These are phyloP conservation scores for Erodium texanum DNA, from an alignment of 441 rosid species.

Conservation along the genomic window DNA sequence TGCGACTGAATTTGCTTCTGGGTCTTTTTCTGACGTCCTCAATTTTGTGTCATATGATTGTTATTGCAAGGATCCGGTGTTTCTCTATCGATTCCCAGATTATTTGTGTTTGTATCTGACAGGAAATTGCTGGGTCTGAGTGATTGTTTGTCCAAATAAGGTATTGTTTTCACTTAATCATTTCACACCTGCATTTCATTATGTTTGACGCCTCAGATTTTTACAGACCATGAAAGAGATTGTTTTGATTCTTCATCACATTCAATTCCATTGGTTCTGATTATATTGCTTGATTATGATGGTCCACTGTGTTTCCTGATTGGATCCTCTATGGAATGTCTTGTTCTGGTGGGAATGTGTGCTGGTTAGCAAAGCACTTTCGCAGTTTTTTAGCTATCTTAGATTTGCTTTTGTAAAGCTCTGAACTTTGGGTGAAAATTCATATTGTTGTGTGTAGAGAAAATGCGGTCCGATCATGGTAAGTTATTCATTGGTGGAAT, in stretches of 20 bases:
- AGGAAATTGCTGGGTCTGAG: slow-evolving; percentile 15
- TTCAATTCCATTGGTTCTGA: neutral
- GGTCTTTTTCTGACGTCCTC: neutral
- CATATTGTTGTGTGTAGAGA: slow-evolving; percentile 24
- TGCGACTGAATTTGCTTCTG: slow-evolving; percentile 16
- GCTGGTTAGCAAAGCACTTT: slow-evolving; percentile 2
- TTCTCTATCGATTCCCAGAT: slow-evolving; percentile 28
- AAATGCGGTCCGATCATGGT: slow-evolving; percentile 81
- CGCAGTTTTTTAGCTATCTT: slow-evolving; percentile 8
- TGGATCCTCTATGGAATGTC: slow-evolving; percentile 6
- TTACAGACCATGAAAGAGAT: neutral
- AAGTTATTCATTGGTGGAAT: slow-evolving; percentile 94
- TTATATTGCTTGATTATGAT: neutral
- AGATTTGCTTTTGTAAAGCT: slow-evolving; percentile 15
- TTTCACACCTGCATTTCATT: slow-evolving; percentile 10
- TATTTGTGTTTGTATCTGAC: slow-evolving; percentile 14
- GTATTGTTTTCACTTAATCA: slow-evolving; percentile 23
- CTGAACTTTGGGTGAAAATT: slow-evolving; percentile 10
- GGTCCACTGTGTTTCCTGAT: neutral
- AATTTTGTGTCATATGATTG: slow-evolving; percentile 20
- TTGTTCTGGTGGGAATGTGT: slow-evolving; percentile 1
- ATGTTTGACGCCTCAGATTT: neutral
- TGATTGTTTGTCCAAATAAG: slow-evolving; percentile 23
- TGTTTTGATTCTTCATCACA: neutral
- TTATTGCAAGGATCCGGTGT: slow-evolving; percentile 31